Base-by-base conservation (phyloP, 352 stramenopile species). In the Hyaloperonospora arabidopsidis region DNA sequence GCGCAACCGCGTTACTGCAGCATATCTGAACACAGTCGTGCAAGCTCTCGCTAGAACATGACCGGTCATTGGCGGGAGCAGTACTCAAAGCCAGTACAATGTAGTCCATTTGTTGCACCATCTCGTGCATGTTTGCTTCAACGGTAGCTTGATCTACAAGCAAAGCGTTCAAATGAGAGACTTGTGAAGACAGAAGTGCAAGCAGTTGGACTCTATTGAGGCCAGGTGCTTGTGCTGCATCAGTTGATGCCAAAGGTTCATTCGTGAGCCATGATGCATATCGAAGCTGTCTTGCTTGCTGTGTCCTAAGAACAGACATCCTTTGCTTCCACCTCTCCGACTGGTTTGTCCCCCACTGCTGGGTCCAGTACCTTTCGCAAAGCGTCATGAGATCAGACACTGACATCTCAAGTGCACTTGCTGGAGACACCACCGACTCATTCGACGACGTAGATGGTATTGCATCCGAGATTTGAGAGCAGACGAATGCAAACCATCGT, bases 91-190 rank as follows among this genome's bases (percentile, higher is more conserved):
- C 64, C 34, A 68, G 76, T 1, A 61, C 63, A 32, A 76, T 35
- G 48, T 76, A 77, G 43, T 81, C 72, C 63, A 85, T 53, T 52
- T 83, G 72, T 46, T 85, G 72, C 7, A 67, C 65, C 45, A 79
- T 45, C 52, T 83, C 74, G 34, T 79, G 58, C 15, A 75, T 63
- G 4, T 51, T 59, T 13, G 60, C 62, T 59, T 82, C 59, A 22
- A 76, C 28, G 10, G 36, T 25, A 23, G 40, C 29, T 52, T 78
- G 68, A 13, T 83, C 65, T 3, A 48, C 57, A 11, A 76, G 39
- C 17, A 83, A 51, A 19, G 60, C 52, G 51, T 65, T 79, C 5
- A 85, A 25, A 38, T 66, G 45, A 1, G 61, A 57, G 5, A 68
- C 46, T 63, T 81, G 73, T 1, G 68, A 65, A 14, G 70, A 75